Evolutionary conservation across 805 yeast species (phyloP).

Genomic region (Candida loeiensis): DNA sequence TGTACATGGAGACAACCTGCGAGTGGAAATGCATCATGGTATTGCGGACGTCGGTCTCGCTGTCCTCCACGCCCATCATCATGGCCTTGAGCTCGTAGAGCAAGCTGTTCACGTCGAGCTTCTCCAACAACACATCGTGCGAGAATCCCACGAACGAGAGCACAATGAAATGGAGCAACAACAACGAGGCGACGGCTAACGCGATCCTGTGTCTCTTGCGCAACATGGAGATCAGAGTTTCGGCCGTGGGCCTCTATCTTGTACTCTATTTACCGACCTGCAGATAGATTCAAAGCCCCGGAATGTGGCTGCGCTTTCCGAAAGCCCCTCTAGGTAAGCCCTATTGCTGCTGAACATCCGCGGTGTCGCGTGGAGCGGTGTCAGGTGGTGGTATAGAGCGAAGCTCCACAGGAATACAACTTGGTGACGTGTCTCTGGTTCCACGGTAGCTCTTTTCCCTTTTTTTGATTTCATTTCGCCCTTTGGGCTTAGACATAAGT

Average conservation of each 20-base stretch:
- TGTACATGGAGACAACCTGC: too few relatives aligned
- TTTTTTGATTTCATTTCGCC: too few relatives aligned
- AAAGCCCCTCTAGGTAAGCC: neutral
- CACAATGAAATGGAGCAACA: constrained; percentile 11
- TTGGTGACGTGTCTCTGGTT: too few relatives aligned
- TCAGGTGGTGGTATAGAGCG: too few relatives aligned
- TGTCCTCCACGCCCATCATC: neutral
- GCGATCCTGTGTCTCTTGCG: constrained; percentile 10
- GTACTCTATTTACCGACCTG: neutral
- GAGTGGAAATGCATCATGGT: constrained; percentile 3
- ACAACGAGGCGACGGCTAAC: constrained; percentile 7
- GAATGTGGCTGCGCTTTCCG: neutral
- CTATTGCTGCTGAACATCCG: too few relatives aligned
- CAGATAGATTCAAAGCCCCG: neutral
- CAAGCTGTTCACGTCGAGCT: constrained; percentile 3
- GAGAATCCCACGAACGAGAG: constrained; percentile 9
- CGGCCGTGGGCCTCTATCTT: neutral
- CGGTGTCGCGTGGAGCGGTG: too few relatives aligned
- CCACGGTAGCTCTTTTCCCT: too few relatives aligned
- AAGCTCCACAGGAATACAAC: too few relatives aligned
- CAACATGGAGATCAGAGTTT: constrained; percentile 3
- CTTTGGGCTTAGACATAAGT: too few relatives aligned
- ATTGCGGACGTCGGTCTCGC: neutral
- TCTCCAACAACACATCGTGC: neutral
- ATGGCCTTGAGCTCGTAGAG: constrained; percentile 8